A percentile compares a stretch with the other conserved stretches of the same genome.
Evolutionary conservation across 192 early-diverging fungal genomes (phyloP).

Genomic region (Coemansia erecta): DNA sequence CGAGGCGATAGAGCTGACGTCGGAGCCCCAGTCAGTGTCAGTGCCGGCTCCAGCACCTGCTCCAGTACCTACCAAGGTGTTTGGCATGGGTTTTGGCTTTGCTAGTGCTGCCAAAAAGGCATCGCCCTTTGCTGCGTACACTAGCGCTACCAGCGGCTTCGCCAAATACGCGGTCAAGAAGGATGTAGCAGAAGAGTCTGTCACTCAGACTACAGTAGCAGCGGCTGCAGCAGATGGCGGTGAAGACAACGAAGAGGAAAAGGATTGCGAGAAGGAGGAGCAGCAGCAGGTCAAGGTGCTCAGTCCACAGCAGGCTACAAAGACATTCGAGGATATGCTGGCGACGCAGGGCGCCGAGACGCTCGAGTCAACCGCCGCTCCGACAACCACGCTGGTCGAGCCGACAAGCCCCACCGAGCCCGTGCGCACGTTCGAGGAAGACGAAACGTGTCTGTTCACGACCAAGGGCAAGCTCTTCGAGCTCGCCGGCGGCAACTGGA

Average conservation of each 20-base stretch:
- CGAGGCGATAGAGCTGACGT: constrained; percentile 6
- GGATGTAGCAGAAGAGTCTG: not conserved
- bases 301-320: not conserved
- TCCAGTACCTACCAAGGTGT: constrained; percentile 26
- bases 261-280: not conserved
- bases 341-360: constrained; percentile 34
- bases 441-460: constrained; percentile 42
- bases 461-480: constrained; percentile 53
- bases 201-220: not conserved
- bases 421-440: constrained; percentile 48
- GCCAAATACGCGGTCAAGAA: constrained; percentile 36
- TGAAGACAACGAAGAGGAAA: not conserved
- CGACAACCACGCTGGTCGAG: not conserved
- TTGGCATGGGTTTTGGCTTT: constrained; percentile 32
- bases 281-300: not conserved
- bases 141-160: constrained; percentile 30
- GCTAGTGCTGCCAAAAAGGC: constrained; percentile 31
- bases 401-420: constrained; percentile 7
- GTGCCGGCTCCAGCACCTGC: constrained; percentile 2
- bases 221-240: not conserved
- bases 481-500: constrained; percentile 34
- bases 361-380: constrained; percentile 9
- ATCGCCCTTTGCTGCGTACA: constrained; percentile 29
- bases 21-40: constrained; percentile 9
- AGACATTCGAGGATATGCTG: constrained; percentile 41